A percentile compares a stretch with the other conserved stretches of the same genome.
Conservation (phyloP, 164 flowering plant species). For the Hamamelis virginiana region DNA sequence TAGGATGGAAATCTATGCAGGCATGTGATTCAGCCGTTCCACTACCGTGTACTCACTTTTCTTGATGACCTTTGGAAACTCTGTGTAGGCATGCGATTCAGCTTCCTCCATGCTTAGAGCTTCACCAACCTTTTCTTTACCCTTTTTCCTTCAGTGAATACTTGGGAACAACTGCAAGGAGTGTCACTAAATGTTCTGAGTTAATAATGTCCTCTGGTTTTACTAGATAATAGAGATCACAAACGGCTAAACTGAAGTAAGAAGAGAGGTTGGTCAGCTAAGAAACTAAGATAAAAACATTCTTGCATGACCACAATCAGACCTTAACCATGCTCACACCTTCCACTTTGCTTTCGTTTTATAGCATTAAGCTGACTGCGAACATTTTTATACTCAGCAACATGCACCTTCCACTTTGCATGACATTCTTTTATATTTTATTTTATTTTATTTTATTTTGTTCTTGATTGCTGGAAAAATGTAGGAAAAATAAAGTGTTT, state of each 20-base stretch:
- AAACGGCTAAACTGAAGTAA: slow-evolving; percentile 89
- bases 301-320: background rate
- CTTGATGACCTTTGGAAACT: no score
- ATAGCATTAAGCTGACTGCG: slow-evolving; percentile 98
- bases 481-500: no score
- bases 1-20: no score
- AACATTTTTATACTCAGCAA: slow-evolving; percentile 89
- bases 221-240: slow-evolving; percentile 86
- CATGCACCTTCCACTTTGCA: no score
- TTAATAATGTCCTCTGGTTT: slow-evolving; percentile 78
- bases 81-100: no score
- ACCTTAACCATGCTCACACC: slow-evolving; percentile 39
- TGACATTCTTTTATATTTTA: no score
- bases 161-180: slow-evolving; percentile 88
- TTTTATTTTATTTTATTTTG: no score
- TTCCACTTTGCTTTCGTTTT: slow-evolving; percentile 94
- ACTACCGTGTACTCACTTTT: no score
- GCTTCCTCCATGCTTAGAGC: no score
- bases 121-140: no score
- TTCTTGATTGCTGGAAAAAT: no score
- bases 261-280: slow-evolving; percentile 2
- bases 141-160: slow-evolving; percentile 98
- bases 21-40: no score
- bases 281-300: background rate
- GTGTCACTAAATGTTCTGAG: slow-evolving; percentile 86